Percentiles rank a stretch among this genome's conserved stretches.
These are phyloP conservation scores for Echites panduratus DNA, from an alignment of 257 asterid genomes.

Conservation along the genomic window DNA sequence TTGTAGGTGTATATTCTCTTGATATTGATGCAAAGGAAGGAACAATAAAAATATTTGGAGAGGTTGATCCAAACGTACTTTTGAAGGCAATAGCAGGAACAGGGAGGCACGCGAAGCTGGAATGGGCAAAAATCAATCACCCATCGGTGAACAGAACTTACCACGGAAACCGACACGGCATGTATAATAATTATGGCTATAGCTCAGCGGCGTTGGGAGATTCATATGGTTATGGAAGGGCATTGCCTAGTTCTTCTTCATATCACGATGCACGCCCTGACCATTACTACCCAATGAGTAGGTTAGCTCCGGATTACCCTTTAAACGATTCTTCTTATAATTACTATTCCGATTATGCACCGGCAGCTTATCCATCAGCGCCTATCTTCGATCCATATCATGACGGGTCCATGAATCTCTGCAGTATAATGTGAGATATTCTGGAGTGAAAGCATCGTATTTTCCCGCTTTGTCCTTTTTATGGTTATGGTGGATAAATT, in stretches of 20 bases:
- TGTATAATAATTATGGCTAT: background rate
- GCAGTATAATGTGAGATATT: conserved; percentile 4
- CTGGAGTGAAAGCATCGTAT: no score
- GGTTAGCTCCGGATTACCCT: background rate
- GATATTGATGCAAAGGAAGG: conserved; percentile 25
- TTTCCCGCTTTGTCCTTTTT: background rate
- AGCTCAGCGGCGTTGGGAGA: background rate
- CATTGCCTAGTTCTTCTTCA: conserved; percentile 3
- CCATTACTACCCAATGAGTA: background rate
- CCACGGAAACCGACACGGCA: background rate
- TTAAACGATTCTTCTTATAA: background rate
- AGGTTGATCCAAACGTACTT: conserved; percentile 42
- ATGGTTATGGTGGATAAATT: background rate
- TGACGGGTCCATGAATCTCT: background rate
- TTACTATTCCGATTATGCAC: background rate
- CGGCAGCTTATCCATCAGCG: background rate
- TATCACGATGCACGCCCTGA: background rate
- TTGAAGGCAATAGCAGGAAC: conserved; percentile 32
- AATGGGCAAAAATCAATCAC: conserved; percentile 34
- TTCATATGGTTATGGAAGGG: background rate
- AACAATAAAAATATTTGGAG: conserved; percentile 26
- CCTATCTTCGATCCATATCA: background rate
- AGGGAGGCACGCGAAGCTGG: conserved; percentile 34
- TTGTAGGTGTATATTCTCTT: conserved; percentile 37
- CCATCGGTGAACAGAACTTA: conserved; percentile 20